Conservation (phyloP, 139 green algal species). For the Chloropicon primus region DNA sequence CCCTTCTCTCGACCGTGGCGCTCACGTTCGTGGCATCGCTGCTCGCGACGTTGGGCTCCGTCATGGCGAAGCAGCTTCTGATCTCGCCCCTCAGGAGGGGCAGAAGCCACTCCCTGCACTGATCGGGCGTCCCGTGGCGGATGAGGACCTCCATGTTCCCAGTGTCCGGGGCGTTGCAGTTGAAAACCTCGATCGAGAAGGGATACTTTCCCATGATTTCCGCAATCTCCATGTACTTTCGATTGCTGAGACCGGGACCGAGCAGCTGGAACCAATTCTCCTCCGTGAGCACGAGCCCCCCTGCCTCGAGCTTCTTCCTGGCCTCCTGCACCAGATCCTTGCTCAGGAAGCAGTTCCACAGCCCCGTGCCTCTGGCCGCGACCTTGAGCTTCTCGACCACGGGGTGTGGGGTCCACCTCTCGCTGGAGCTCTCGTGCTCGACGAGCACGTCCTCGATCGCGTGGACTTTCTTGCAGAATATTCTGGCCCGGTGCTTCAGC, state of each 20-base stretch:
- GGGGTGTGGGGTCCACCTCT: slow-evolving; percentile 61
- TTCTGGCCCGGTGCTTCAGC: neutral
- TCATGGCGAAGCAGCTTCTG: slow-evolving; percentile 95
- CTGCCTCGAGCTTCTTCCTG: neutral
- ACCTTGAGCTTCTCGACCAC: slow-evolving; percentile 21
- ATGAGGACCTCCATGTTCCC: slow-evolving; percentile 96
- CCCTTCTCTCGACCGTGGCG: slow-evolving; percentile 24
- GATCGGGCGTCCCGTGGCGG: slow-evolving; percentile 61
- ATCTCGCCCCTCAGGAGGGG: slow-evolving; percentile 80
- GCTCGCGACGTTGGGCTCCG: slow-evolving; percentile 87
- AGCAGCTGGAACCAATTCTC: slow-evolving; percentile 5
- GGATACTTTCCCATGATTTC: slow-evolving; percentile 55
- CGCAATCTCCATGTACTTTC: slow-evolving; percentile 13
- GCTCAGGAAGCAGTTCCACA: slow-evolving; percentile 74
- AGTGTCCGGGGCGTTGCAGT: slow-evolving; percentile 95
- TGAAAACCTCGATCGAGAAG: slow-evolving; percentile 91
- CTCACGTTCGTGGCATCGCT: slow-evolving; percentile 94
- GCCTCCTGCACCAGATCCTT: neutral
- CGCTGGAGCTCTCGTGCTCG: slow-evolving; percentile 30
- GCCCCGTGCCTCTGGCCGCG: slow-evolving; percentile 34
- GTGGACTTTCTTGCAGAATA: slow-evolving; percentile 41
- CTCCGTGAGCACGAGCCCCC: slow-evolving; percentile 1
- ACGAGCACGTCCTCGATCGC: slow-evolving; percentile 41
- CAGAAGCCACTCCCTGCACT: slow-evolving; percentile 82
- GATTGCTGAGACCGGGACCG: slow-evolving; percentile 66